Evolutionary conservation across 768 basidiomycete genomes (phyloP).

Genomic region (Serendipita sp.): DNA sequence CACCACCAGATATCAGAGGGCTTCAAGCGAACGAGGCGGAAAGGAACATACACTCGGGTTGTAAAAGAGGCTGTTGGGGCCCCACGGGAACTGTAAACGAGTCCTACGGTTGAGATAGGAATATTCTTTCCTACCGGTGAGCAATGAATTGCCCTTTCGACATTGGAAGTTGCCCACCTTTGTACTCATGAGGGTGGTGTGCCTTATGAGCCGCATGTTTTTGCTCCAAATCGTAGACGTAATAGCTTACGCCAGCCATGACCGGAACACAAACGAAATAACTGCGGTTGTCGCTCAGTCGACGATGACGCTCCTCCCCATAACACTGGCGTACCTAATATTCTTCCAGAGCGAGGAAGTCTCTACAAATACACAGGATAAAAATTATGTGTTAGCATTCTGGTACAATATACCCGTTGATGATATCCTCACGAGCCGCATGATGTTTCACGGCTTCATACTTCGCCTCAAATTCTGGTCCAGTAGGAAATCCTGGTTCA

Average conservation of each 20-base stretch:
- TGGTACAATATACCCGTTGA: neutral
- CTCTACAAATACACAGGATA: conserved; percentile 26
- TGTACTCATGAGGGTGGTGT: conserved; percentile 18
- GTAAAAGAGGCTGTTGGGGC: conserved; percentile 67
- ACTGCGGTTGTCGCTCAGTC: conserved; percentile 25
- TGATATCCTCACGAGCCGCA: conserved; percentile 36
- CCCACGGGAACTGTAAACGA: conserved; percentile 84
- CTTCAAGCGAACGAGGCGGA: neutral
- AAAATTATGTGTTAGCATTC: conserved; percentile 10
- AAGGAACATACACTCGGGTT: conserved; percentile 45
- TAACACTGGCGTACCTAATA: conserved; percentile 48
- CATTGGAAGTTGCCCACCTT: conserved; percentile 28
- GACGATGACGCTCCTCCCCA: neutral
- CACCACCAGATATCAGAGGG: neutral
- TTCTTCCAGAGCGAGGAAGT: conserved; percentile 73
- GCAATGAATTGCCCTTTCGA: neutral
- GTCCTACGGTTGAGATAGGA: conserved; percentile 60
- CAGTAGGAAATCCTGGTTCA: conserved; percentile 4
- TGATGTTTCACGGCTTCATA: conserved; percentile 47
- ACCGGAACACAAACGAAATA: conserved; percentile 61
- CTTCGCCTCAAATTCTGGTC: conserved; percentile 29
- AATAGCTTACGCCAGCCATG: conserved; percentile 33
- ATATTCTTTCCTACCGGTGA: conserved; percentile 46
- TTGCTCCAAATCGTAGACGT: neutral
- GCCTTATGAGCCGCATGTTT: conserved; percentile 7